These are phyloP conservation scores for Tolypocladium guangdongense DNA, from an alignment of 2,329 filamentous ascomycete species.

Conservation along the genomic window DNA sequence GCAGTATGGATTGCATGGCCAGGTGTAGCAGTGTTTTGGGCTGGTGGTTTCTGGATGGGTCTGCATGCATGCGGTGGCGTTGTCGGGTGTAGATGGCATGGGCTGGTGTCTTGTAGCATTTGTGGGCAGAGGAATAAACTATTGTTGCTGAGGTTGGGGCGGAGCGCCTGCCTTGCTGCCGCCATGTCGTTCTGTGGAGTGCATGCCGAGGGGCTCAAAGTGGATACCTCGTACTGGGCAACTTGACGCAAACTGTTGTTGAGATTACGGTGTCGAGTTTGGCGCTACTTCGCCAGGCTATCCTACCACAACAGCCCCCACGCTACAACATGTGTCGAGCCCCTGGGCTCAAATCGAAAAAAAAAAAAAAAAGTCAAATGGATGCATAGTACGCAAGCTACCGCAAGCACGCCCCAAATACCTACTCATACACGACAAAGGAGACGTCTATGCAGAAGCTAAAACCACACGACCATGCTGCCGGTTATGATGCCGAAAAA, in stretches of 20 bases:
- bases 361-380: no score
- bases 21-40: neutral
- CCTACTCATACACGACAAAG: neutral
- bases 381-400: neutral
- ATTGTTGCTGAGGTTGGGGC: neutral
- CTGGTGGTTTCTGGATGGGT: neutral
- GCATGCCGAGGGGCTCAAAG: neutral
- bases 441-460: neutral
- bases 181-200: neutral
- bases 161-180: neutral
- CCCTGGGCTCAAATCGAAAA: neutral
- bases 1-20: neutral
- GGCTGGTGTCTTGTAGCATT: neutral
- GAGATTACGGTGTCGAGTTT: neutral
- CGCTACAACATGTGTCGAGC: neutral
- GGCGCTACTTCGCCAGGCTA: neutral
- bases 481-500: no score
- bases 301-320: neutral
- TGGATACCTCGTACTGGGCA: neutral
- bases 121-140: neutral
- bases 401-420: neutral
- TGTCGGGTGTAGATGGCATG: neutral
- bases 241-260: no score
- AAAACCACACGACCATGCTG: neutral
- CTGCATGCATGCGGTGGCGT: neutral